These are phyloP conservation scores for Hymenoscyphus occultus DNA, from an alignment of 2,329 filamentous ascomycete genomes.

Conservation along the genomic window DNA sequence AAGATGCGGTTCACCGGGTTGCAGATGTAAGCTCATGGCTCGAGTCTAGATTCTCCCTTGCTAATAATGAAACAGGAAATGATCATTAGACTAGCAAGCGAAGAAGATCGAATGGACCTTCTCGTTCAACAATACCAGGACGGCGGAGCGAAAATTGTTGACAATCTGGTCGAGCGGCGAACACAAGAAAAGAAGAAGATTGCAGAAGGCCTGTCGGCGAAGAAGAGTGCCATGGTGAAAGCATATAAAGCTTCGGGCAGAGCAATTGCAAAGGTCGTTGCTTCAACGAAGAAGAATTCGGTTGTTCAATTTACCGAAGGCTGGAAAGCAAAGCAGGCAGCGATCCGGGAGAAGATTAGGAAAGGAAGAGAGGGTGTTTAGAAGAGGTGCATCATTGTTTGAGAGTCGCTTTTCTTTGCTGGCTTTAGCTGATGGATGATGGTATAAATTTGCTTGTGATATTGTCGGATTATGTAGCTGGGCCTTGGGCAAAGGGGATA, in stretches of 20 bases:
- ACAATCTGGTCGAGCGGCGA: constrained; percentile 22
- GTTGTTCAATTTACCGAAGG: constrained; percentile 22
- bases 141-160: constrained; percentile 30
- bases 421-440: neutral
- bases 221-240: constrained; percentile 24
- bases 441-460: neutral
- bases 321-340: constrained; percentile 30
- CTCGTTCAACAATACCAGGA: constrained; percentile 32
- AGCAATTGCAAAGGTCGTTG: constrained; percentile 16
- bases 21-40: constrained; percentile 30
- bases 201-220: constrained; percentile 17
- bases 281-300: constrained; percentile 22
- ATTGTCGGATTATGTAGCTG: constrained; percentile 5
- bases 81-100: constrained; percentile 29
- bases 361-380: constrained; percentile 16
- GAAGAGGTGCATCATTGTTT: neutral
- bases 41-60: neutral
- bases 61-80: constrained; percentile 33
- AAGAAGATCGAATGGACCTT: constrained; percentile 33
- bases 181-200: constrained; percentile 22
- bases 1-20: constrained; percentile 30
- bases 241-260: constrained; percentile 25
- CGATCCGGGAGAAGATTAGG: constrained; percentile 24
- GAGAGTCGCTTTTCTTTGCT: neutral
- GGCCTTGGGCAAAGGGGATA: neutral